Evolutionary conservation across 176 grass and related monocot species (phyloP).

Genomic region (Juncus inflexus): DNA sequence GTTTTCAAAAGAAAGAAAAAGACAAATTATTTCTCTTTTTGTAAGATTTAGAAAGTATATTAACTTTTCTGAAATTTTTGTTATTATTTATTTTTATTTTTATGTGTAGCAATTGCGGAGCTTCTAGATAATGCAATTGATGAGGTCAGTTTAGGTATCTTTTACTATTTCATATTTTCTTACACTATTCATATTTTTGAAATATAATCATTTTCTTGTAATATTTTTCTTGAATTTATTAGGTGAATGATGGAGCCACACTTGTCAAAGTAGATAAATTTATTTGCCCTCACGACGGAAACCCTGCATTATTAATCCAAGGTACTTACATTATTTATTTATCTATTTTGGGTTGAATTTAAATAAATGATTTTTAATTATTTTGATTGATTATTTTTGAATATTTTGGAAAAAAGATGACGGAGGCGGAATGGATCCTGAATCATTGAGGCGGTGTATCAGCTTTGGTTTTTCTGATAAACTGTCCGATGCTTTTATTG

Average conservation of each 20-base stretch:
- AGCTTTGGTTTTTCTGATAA: conserved; percentile 99
- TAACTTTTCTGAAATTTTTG: background rate
- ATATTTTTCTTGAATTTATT: conserved; percentile 18
- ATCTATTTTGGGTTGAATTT: conserved; percentile 26
- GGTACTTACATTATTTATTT: conserved; percentile 27
- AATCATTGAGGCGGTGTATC: conserved; percentile 70
- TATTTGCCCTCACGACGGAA: conserved; percentile 24
- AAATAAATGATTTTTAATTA: background rate
- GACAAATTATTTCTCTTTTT: background rate
- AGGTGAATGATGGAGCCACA: conserved; percentile 45
- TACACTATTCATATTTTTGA: background rate
- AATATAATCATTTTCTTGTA: conserved; percentile 11
- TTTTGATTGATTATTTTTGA: conserved; percentile 12
- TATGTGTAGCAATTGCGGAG: conserved; percentile 46
- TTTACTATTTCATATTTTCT: background rate
- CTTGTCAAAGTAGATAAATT: conserved; percentile 46
- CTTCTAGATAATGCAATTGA: conserved; percentile 56
- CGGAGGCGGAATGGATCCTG: conserved; percentile 95
- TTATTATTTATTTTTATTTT: conserved; percentile 20
- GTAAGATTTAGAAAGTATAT: no score
- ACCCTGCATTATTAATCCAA: conserved; percentile 37
- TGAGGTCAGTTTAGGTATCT: conserved; percentile 31
- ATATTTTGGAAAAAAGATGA: conserved; percentile 58
- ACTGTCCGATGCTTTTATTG: conserved; percentile 78
- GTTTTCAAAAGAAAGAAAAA: conserved; percentile 8